phyloP scores from a whole-genome alignment of 306 rosid genomes.

The Pyrus communis region DNA sequence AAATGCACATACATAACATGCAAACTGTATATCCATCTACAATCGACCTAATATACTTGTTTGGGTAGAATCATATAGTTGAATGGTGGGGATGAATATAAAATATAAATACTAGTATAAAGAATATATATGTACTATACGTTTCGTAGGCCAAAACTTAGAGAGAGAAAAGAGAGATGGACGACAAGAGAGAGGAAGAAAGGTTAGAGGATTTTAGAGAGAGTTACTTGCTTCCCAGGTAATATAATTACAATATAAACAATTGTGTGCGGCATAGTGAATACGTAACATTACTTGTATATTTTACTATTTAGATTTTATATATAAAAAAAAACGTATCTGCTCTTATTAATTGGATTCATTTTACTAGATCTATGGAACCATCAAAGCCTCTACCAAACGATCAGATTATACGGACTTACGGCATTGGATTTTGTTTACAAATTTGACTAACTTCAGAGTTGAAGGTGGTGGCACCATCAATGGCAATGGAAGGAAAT shows the following conservation, averaged over 20 bases:
- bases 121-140: too few relatives aligned
- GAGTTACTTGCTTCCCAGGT: too few relatives aligned
- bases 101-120: not conserved
- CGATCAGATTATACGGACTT: constrained; percentile 39
- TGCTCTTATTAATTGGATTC: not conserved
- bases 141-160: not conserved
- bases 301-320: too few relatives aligned
- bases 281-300: not conserved
- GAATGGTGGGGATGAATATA: not conserved
- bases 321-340: too few relatives aligned
- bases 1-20: not conserved
- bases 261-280: too few relatives aligned
- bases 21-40: not conserved
- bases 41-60: not conserved
- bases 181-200: not conserved
- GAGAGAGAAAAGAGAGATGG: not conserved
- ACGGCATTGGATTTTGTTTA: constrained; percentile 48
- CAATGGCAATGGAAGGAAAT: constrained; percentile 73
- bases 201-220: not conserved
- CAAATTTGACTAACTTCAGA: constrained; percentile 21
- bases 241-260: too few relatives aligned
- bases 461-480: constrained; percentile 65
- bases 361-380: constrained; percentile 46
- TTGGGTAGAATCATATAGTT: not conserved
- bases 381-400: constrained; percentile 55